Conservation (phyloP, 495 filamentous ascomycete species). For the Neohortaea acidophila region DNA sequence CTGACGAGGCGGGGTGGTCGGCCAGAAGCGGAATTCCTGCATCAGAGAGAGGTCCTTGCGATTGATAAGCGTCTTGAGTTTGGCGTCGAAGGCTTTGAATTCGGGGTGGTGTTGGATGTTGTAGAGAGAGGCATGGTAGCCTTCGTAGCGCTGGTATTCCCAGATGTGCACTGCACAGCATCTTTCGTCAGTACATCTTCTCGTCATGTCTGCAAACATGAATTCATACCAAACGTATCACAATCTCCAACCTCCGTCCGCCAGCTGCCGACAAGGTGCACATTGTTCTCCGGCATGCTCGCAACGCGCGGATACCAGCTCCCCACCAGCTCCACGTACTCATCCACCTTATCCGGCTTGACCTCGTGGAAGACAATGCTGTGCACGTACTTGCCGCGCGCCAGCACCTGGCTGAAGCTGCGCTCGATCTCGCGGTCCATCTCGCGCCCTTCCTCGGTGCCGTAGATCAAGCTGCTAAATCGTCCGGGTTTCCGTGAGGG, state of each 20-base stretch:
- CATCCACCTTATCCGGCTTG: conserved; percentile 86
- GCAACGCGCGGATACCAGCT: conserved; percentile 85
- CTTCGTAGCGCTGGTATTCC: conserved; percentile 96
- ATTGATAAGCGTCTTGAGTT: conserved; percentile 65
- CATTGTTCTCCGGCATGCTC: conserved; percentile 63
- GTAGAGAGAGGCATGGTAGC: conserved; percentile 85
- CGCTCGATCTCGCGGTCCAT: conserved; percentile 89
- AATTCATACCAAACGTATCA: conserved; percentile 74
- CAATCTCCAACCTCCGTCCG: conserved; percentile 95
- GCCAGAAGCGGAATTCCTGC: conserved; percentile 99
- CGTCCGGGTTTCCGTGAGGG: conserved; percentile 34
- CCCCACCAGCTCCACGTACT: conserved; percentile 86
- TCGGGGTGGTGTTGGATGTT: conserved; percentile 64
- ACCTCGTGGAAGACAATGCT: conserved; percentile 95
- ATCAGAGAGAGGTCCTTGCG: conserved; percentile 80
- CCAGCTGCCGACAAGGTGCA: conserved; percentile 95
- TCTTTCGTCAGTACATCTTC: background rate
- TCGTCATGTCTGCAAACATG: background rate
- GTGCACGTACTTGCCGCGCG: conserved; percentile 94
- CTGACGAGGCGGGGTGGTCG: conserved; percentile 74
- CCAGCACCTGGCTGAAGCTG: conserved; percentile 83
- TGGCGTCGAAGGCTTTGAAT: conserved; percentile 63
- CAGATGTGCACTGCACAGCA: conserved; percentile 72
- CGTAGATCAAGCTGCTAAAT: conserved; percentile 70
- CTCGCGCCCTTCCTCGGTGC: conserved; percentile 82